Evolutionary conservation across 139 green algal species (phyloP).

Genomic region (Deuterostichococcus epilithicus): DNA sequence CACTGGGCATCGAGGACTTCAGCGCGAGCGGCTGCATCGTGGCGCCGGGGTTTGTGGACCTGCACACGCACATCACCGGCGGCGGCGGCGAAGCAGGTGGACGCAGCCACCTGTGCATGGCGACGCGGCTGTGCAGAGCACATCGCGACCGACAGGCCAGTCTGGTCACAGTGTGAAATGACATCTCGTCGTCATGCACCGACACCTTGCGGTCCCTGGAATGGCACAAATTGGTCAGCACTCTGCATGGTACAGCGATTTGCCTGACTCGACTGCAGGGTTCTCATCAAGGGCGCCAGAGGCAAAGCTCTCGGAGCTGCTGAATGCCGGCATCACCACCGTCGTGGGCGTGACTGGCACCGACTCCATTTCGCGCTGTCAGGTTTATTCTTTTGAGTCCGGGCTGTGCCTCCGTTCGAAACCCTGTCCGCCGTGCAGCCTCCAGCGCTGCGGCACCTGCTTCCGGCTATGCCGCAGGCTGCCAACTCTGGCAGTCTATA

Average conservation of each 20-base stretch:
- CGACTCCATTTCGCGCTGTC: constrained; percentile 25
- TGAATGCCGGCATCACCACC: constrained; percentile 42
- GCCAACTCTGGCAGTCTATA: too few species aligned
- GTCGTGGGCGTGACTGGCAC: constrained; percentile 40
- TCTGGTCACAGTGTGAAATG: too few species aligned
- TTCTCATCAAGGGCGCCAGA: constrained; percentile 28
- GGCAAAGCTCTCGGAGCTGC: constrained; percentile 24
- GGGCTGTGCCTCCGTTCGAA: too few species aligned
- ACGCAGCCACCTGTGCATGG: not conserved
- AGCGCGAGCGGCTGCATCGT: not conserved
- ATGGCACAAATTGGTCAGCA: too few species aligned
- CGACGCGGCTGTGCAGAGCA: not conserved
- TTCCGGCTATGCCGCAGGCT: too few species aligned
- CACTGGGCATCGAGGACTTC: not conserved
- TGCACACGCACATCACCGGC: constrained; percentile 32
- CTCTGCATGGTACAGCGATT: too few species aligned
- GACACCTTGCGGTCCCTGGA: too few species aligned
- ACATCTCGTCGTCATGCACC: too few species aligned
- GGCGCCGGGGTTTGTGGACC: constrained; percentile 34
- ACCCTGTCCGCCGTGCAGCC: too few species aligned
- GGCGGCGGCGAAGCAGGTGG: not conserved
- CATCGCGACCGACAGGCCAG: not conserved
- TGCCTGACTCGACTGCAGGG: too few species aligned
- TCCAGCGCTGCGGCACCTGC: too few species aligned
- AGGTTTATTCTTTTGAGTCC: constrained; percentile 7